Evolutionary conservation across 345 rosid species (phyloP), one percentile per base, ranked within the genome.

Genomic region (Sisymbrium irio): DNA sequence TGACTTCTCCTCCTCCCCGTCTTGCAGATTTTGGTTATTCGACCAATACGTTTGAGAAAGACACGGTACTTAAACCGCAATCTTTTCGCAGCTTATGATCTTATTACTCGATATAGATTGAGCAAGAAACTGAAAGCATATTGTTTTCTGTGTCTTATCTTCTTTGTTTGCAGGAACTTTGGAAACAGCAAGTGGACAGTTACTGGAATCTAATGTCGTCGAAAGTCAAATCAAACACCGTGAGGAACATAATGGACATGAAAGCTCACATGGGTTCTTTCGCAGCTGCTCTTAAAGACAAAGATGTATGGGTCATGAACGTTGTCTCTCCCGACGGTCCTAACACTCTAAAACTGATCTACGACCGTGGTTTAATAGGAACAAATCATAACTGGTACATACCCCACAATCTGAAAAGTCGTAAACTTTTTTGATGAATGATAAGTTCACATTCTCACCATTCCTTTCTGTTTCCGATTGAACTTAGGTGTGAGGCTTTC

Each of bases 221-320:
- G 18, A 95, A 87, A 83, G 74, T 92, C 54, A 73, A 88, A 42
- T 56, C 88, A 6, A 81, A 95, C 77, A 82, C 90, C 3, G 35
- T 90, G 55, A 90, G 99, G 85, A 95, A 95, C 74, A 18, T 95
- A 77, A 90, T 96, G 97, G 99, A 96, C 85, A 96, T 96, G 99
- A 96, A 96, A 74, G 97, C 97, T 70, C 72, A 86, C 78, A 67
- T 86, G 80, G 98, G 99, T 6, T 92, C 99, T 32, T 96, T 96
- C 70, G 98, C 87, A 14, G 97, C 98, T 72, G 95, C 97, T 39
- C 82, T 94, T n/a, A 89, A 82, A 71, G 80, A 71, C 40, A 94
- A 94, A 78, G 87, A 91, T 79, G 92, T 89, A 1, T 94, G 98
- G 98, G 95, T 89, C 56, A 94, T 91, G 97, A 89, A 88, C 78